Evolutionary conservation across 257 asterid genomes (phyloP).

Genomic region (Fraxinus cuspidata): DNA sequence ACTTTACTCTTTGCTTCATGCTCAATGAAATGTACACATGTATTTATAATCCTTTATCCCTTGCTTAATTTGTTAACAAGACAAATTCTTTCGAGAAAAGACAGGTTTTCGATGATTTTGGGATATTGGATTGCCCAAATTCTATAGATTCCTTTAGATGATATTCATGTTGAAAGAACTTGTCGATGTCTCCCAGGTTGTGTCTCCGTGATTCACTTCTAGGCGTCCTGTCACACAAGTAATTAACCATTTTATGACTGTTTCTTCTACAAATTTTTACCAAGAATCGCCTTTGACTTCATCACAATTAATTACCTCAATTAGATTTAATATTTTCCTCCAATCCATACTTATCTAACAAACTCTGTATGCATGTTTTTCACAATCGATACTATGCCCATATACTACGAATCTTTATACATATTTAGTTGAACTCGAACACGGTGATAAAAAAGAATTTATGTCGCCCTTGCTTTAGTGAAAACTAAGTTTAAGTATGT

Average conservation of each 20-base stretch:
- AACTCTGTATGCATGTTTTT: not conserved
- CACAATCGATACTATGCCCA: not conserved
- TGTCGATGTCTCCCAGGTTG: constrained; percentile 23
- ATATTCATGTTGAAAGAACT: constrained; percentile 12
- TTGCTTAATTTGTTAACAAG: constrained; percentile 20
- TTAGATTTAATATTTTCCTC: not conserved
- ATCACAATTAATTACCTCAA: not conserved
- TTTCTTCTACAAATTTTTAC: not conserved
- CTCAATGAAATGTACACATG: constrained; percentile 12
- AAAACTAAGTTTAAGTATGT: too few relatives aligned
- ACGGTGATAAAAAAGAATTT: not conserved
- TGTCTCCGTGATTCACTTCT: not conserved
- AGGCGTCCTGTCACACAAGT: not conserved
- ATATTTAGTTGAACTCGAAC: too few relatives aligned
- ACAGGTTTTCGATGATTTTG: constrained; percentile 34
- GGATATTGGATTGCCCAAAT: constrained; percentile 12
- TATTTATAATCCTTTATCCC: not conserved
- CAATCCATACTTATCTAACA: not conserved
- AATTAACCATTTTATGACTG: not conserved
- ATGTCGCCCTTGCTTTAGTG: not conserved
- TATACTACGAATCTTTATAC: not conserved
- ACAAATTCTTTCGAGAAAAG: constrained; percentile 21
- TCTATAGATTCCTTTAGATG: constrained; percentile 16
- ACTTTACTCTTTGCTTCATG: not conserved
- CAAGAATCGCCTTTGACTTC: not conserved